phyloP scores from a whole-genome alignment of 306 rosid genomes.

The Urtica urens region DNA sequence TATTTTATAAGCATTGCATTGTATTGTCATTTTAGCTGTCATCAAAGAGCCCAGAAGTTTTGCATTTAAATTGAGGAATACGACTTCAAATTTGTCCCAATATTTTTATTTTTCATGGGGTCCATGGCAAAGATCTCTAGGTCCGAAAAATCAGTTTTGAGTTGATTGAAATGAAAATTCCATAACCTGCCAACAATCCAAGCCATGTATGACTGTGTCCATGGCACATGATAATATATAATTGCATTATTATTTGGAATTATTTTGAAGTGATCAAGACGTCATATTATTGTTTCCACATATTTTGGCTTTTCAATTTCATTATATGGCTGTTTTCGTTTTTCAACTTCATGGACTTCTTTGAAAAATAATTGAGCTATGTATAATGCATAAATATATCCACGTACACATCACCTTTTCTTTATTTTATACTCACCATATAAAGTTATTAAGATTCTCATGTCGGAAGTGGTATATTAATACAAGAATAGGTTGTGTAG shows the following conservation, averaged over 20 bases:
- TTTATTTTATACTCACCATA: not conserved
- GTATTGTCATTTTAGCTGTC: conserved; percentile 5
- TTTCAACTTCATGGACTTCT: not conserved
- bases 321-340: not conserved
- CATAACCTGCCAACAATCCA: conserved; percentile 11
- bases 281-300: conserved; percentile 2
- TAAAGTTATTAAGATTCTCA: not conserved
- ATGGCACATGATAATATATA: not conserved
- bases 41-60: not conserved
- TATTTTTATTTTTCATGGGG: conserved; percentile 8
- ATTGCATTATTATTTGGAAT: conserved; percentile 30
- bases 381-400: not conserved
- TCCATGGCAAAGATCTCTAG: conserved; percentile 7
- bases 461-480: not conserved
- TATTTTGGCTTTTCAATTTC: not conserved
- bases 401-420: not conserved
- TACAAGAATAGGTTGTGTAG: not conserved
- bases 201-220: not conserved
- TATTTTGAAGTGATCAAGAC: conserved; percentile 19
- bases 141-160: conserved; percentile 12
- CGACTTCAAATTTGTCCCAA: conserved; percentile 4
- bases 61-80: conserved; percentile 1
- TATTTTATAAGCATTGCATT: not conserved
- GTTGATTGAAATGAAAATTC: conserved; percentile 16
- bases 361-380: not conserved